phyloP scores from a whole-genome alignment of 1,284 basidiomycete genomes.

The Malassezia arunalokei region DNA sequence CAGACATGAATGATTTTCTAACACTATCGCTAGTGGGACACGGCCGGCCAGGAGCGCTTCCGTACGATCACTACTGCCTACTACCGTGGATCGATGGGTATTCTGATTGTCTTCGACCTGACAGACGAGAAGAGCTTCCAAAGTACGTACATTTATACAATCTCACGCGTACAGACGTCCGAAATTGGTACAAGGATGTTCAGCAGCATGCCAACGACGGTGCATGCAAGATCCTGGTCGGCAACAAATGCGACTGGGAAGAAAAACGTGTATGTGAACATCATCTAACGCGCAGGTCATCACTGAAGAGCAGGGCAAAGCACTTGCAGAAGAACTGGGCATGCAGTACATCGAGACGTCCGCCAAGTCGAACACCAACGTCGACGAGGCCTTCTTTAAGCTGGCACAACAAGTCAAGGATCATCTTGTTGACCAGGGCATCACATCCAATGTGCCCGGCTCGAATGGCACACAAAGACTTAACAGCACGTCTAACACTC shows the following conservation, averaged over 20 bases:
- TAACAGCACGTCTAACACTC: neutral
- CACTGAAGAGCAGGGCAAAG: conserved; percentile 60
- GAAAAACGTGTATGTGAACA: conserved; percentile 61
- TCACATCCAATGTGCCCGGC: conserved; percentile 11
- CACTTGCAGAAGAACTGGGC: conserved; percentile 74
- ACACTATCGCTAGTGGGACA: conserved; percentile 65
- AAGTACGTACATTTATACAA: conserved; percentile 55
- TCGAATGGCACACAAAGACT: conserved; percentile 2
- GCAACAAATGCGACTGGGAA: conserved; percentile 98
- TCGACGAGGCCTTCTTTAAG: conserved; percentile 97
- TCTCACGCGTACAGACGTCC: conserved; percentile 60
- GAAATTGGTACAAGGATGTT: conserved; percentile 96
- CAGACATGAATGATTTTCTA: neutral
- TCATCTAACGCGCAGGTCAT: conserved; percentile 52
- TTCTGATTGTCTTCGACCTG: conserved; percentile 94
- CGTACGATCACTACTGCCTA: conserved; percentile 99
- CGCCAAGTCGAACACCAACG: conserved; percentile 92
- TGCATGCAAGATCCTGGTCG: conserved; percentile 97
- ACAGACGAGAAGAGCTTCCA: conserved; percentile 96
- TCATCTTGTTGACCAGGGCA: conserved; percentile 65
- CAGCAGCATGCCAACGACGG: conserved; percentile 98
- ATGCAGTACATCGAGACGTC: conserved; percentile 96
- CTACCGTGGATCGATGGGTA: conserved; percentile 99
- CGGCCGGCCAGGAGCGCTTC: conserved; percentile 97
- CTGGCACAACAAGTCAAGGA: conserved; percentile 71